A percentile compares a stretch with the other conserved stretches of the same genome.
phyloP scores from a whole-genome alignment of 768 basidiomycete genomes.

The Lactarius sanguifluus region DNA sequence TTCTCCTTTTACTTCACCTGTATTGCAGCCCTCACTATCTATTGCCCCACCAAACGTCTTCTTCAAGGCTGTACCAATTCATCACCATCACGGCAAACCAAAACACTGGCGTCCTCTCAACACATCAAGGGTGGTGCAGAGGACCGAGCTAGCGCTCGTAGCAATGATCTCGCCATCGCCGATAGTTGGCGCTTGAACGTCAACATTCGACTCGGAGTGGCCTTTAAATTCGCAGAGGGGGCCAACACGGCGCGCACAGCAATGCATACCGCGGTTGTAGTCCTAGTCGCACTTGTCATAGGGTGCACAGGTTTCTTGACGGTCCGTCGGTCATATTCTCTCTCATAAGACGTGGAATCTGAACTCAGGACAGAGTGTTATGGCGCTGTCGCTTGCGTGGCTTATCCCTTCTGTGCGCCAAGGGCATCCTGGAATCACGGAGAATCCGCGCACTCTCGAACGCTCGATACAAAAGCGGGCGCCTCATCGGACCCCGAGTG shows the following conservation, averaged over 20 bases:
- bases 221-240: conserved; percentile 15
- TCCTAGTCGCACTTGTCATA: conserved; percentile 7
- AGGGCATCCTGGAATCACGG: conserved; percentile 5
- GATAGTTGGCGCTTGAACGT: conserved; percentile 20
- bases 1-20: conserved; percentile 26
- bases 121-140: conserved; percentile 6
- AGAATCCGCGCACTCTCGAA: background rate
- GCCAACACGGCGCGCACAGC: conserved; percentile 9
- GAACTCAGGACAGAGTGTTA: conserved; percentile 18
- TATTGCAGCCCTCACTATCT: conserved; percentile 21
- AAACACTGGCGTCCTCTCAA: conserved; percentile 20
- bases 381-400: conserved; percentile 19
- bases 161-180: background rate
- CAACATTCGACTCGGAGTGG: conserved; percentile 24
- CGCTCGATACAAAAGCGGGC: background rate
- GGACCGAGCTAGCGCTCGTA: conserved; percentile 11
- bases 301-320: conserved; percentile 26
- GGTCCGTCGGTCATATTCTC: conserved; percentile 11
- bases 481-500: background rate
- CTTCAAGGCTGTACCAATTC: conserved; percentile 9
- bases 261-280: conserved; percentile 6
- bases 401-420: conserved; percentile 19
- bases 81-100: conserved; percentile 3
- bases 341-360: background rate
- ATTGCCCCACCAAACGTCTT: conserved; percentile 15